Evolutionary conservation across 2,329 filamentous ascomycete species (phyloP).

Genomic region (Ophidiomyces ophidiicola): DNA sequence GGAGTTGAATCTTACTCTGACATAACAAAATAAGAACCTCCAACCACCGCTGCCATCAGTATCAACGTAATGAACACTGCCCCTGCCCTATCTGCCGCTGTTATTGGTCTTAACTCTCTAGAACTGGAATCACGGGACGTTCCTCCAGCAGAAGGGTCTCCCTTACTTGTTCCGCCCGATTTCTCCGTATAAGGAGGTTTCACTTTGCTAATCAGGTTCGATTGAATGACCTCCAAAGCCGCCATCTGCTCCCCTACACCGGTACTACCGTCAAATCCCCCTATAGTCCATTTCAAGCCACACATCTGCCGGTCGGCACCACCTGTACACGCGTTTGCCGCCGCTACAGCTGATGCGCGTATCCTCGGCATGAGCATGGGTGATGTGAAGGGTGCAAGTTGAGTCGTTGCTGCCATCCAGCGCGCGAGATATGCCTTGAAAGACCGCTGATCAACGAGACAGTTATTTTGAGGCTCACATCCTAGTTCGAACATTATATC

Average conservation of each 20-base stretch:
- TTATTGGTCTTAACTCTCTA: conserved; percentile 14
- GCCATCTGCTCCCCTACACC: conserved; percentile 61
- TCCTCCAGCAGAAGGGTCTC: conserved; percentile 28
- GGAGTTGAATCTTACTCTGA: not conserved
- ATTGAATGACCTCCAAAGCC: conserved; percentile 51
- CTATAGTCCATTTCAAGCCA: conserved; percentile 50
- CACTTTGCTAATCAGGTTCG: conserved; percentile 41
- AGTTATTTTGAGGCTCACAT: conserved; percentile 50
- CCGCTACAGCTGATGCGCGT: conserved; percentile 45
- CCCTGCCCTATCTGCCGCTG: conserved; percentile 28
- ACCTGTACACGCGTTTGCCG: conserved; percentile 51
- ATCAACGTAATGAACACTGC: conserved; percentile 28
- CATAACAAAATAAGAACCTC: conserved; percentile 1
- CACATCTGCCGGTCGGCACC: conserved; percentile 48
- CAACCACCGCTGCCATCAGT: not conserved
- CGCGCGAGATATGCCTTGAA: conserved; percentile 61
- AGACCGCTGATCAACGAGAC: conserved; percentile 58
- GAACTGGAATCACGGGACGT: conserved; percentile 10
- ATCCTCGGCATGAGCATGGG: conserved; percentile 47
- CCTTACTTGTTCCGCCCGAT: conserved; percentile 45
- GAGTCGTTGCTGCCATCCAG: conserved; percentile 50
- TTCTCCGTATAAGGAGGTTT: conserved; percentile 40
- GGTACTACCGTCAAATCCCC: conserved; percentile 43
- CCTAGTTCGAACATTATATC: conserved; percentile 51
- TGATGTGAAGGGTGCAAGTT: conserved; percentile 50